Percentiles rank a stretch among this genome's conserved stretches.
Conservation (phyloP, 23 red algal species). For the Agarophyton chilense region DNA sequence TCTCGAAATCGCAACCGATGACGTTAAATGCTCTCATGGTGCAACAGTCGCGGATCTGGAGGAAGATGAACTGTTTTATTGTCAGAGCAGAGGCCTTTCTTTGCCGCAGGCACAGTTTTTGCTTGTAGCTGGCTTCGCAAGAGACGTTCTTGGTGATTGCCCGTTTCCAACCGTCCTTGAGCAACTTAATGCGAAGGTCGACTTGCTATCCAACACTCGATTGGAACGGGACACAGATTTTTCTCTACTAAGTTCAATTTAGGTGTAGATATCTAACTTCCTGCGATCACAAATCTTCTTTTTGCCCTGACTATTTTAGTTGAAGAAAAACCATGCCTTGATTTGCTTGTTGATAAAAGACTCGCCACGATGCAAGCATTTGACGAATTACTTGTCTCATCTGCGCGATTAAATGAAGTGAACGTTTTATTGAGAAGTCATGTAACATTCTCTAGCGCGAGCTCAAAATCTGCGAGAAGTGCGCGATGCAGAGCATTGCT, state of each 20-base stretch:
- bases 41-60: slow-evolving; percentile 83
- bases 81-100: slow-evolving; percentile 75
- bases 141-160: slow-evolving; percentile 46
- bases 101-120: slow-evolving; percentile 65
- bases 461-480: no score
- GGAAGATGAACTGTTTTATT: slow-evolving; percentile 91
- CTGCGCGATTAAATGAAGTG: no score
- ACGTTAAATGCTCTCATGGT: slow-evolving; percentile 94
- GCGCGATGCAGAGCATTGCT: no score
- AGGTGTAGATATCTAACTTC: neutral
- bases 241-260: neutral
- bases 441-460: no score
- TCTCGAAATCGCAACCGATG: slow-evolving; percentile 85
- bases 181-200: slow-evolving; percentile 18
- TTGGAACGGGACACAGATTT: neutral
- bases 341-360: no score
- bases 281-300: neutral
- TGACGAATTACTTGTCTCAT: no score
- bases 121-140: slow-evolving; percentile 70
- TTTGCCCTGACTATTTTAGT: neutral
- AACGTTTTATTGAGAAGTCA: no score
- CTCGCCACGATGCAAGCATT: no score
- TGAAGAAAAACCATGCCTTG: no score
- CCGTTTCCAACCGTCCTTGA: slow-evolving; percentile 52
- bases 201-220: neutral